A percentile compares a stretch with the other conserved stretches of the same genome.
phyloP scores from a whole-genome alignment of 306 rosid species.

The Crataegus laevigata region DNA sequence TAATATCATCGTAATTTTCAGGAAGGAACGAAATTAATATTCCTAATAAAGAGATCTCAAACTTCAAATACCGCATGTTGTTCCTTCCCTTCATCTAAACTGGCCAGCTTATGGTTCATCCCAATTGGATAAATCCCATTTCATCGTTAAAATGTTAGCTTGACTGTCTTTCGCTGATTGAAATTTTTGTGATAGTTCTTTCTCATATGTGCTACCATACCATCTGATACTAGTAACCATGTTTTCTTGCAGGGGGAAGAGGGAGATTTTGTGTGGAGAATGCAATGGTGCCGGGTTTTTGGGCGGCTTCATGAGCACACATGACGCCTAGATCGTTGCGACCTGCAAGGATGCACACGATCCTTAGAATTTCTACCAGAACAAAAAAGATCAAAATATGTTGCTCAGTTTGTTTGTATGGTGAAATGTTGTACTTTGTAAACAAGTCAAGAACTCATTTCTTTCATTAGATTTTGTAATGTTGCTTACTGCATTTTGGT shows the following conservation, averaged over 20 bases:
- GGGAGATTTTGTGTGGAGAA: constrained; percentile 69
- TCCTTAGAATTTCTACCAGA: not conserved
- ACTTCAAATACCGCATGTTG: not conserved
- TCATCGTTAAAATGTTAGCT: not conserved
- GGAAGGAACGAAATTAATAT: not conserved
- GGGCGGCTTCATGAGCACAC: constrained; percentile 91
- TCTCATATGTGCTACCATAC: not conserved
- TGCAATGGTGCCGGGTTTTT: constrained; percentile 96
- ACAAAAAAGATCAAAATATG: not conserved
- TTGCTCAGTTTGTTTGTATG: not conserved
- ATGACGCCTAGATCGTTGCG: constrained; percentile 40
- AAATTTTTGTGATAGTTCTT: not conserved
- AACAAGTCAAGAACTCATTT: not conserved
- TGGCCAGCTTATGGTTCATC: not conserved
- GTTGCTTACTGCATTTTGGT: not conserved
- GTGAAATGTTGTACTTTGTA: not conserved
- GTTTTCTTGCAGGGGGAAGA: constrained; percentile 68
- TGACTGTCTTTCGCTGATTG: not conserved
- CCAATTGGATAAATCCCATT: not conserved
- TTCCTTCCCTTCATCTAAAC: not conserved
- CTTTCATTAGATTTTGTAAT: not conserved
- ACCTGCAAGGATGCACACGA: not conserved
- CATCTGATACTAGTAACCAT: not conserved
- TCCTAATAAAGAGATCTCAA: not conserved
- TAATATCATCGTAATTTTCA: not conserved